Conservation (phyloP, 306 rosid genomes). For the Comarum palustre region DNA sequence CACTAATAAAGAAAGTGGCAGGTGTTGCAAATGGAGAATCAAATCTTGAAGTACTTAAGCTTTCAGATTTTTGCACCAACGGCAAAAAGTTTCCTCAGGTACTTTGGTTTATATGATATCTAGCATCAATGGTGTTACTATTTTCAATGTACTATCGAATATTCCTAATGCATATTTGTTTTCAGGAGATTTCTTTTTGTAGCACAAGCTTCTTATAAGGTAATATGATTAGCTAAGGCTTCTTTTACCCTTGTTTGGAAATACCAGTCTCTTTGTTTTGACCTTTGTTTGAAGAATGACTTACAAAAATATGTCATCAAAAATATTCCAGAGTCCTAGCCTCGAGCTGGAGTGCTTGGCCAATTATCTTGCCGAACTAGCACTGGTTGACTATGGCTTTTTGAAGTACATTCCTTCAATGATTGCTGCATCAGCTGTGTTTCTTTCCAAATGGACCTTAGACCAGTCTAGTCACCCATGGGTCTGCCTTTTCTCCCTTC, state of each 20-base stretch:
- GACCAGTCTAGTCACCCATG: conserved; percentile 84
- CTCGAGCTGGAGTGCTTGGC: conserved; percentile 85
- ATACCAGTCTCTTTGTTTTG: conserved; percentile 20
- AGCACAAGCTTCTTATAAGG: conserved; percentile 83
- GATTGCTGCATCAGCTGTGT: conserved; percentile 87
- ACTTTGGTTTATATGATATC: conserved; percentile 17
- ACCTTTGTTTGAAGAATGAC: conserved; percentile 6
- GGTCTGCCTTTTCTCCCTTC: conserved; percentile 48
- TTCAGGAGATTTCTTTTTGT: conserved; percentile 88
- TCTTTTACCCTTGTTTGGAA: conserved; percentile 21
- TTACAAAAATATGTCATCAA: conserved; percentile 10
- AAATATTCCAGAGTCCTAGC: conserved; percentile 54
- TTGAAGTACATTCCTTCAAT: conserved; percentile 71
- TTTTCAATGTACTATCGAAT: not conserved
- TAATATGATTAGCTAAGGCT: conserved; percentile 31
- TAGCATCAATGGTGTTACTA: not conserved
- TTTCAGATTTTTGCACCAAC: conserved; percentile 66
- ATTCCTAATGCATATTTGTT: conserved; percentile 30
- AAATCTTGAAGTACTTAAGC: conserved; percentile 40
- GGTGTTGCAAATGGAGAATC: conserved; percentile 66
- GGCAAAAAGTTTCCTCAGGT: conserved; percentile 64
- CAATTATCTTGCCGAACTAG: conserved; percentile 74
- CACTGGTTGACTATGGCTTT: conserved; percentile 68
- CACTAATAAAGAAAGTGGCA: conserved; percentile 30
- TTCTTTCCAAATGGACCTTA: conserved; percentile 87